Evolutionary conservation across 768 basidiomycete species (phyloP).

Genomic region (Mycena latifolia): DNA sequence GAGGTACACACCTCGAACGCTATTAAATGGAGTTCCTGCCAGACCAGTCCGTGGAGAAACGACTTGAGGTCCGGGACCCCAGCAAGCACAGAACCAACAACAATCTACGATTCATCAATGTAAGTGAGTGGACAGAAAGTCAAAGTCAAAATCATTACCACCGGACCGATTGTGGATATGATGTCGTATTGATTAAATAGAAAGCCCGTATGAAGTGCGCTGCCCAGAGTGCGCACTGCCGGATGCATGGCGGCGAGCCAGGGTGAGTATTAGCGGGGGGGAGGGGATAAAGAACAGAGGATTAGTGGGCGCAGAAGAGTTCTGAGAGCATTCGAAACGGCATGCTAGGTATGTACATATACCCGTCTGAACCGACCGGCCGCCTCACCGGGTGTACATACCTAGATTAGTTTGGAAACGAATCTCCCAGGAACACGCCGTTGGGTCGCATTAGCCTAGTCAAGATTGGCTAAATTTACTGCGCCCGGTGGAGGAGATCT

Average conservation of each 20-base stretch:
- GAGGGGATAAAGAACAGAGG: too few species aligned
- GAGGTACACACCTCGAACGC: slow-evolving; percentile 12
- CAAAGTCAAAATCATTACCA: background rate
- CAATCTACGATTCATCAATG: slow-evolving; percentile 10
- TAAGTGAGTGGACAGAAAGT: background rate
- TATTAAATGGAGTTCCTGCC: slow-evolving; percentile 32
- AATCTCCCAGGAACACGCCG: too few species aligned
- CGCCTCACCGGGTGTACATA: too few species aligned
- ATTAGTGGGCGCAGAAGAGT: too few species aligned
- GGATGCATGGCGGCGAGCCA: background rate
- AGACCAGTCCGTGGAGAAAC: slow-evolving; percentile 15
- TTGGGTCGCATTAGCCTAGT: background rate
- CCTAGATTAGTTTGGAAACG: too few species aligned
- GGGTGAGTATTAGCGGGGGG: too few species aligned
- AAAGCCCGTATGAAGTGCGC: background rate
- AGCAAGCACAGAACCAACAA: slow-evolving; percentile 19
- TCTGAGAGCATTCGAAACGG: too few species aligned
- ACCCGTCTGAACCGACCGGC: too few species aligned
- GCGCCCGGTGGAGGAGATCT: too few species aligned
- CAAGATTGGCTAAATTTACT: background rate
- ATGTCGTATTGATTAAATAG: slow-evolving; percentile 22
- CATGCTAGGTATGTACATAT: too few species aligned
- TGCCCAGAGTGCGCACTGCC: background rate
- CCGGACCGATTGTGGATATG: slow-evolving; percentile 9
- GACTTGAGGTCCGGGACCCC: slow-evolving; percentile 20